Evolutionary conservation across 257 asterid species (phyloP), one percentile per base, ranked within the genome.

Genomic region (Osmanthus fragrans): DNA sequence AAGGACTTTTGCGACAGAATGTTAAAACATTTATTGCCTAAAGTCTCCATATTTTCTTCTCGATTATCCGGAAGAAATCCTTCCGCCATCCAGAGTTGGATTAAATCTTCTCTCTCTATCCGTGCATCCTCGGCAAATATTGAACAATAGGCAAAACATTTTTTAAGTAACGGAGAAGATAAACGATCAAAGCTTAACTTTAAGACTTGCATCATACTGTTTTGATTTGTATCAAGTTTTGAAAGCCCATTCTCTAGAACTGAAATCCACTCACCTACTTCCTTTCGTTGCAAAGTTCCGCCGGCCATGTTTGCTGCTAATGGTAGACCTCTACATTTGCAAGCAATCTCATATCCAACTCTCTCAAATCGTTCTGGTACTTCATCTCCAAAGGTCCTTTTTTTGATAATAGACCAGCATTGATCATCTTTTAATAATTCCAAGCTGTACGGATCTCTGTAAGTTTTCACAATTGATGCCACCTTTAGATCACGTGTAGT

Each of bases 111-210:
- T 73, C 70, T 80, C 23, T 21, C 11, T 0, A 79, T 60, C 7
- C 0, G 1, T 2, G 8, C 4, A 21, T 79, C 77, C 27, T 76
- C 72, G 12, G 47, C 32, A 21, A 80, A 84, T 13, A 84, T 73
- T 0, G 81, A 83, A 34, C 85, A 84, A 64, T 77, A 86, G 3
- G 84, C 85, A 67, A 87, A 84, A 23, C 88, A 84, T 70, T 80
- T 82, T 67, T 84, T 84, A 1, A 82, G 71, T 1, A 74, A 15
- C 21, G 79, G 34, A 19, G 71, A 70, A 40, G 84, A 80, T 68
- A 86, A 75, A 70, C 58, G 47, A 76, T 81, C 84, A 42, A 70
- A 86, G 27, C 89, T 86, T 25, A 84, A 6, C 37, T 78, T 81
- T 13, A 86, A 80, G n/a, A 78, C 72, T 40, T 27, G 42, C 19